Conservation (phyloP, 2,329 filamentous ascomycete genomes). For the Clonostachys solani region DNA sequence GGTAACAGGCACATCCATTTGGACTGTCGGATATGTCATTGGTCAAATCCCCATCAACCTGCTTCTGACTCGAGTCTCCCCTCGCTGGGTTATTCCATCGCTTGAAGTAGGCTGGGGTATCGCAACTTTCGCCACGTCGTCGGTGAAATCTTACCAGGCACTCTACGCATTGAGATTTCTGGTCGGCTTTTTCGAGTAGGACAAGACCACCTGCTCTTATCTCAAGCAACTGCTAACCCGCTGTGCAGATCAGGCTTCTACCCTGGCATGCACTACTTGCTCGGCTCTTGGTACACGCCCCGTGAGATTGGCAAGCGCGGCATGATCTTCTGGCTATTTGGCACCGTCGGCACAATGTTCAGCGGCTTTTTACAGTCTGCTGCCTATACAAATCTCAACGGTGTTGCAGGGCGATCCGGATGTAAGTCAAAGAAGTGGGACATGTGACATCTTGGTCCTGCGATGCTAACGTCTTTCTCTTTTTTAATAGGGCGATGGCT, state of each 20-base stretch:
- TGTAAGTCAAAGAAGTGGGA: background rate
- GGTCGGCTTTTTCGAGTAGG: slow-evolving; percentile 15
- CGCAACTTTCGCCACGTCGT: slow-evolving; percentile 15
- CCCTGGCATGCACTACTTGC: slow-evolving; percentile 22
- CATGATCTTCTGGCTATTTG: slow-evolving; percentile 53
- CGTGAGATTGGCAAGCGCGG: slow-evolving; percentile 52
- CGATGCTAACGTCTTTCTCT: background rate
- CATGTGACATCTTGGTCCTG: too few species aligned
- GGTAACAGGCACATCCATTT: slow-evolving; percentile 22
- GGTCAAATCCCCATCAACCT: slow-evolving; percentile 19
- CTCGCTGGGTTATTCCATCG: slow-evolving; percentile 23
- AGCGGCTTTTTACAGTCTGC: slow-evolving; percentile 48
- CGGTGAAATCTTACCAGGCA: slow-evolving; percentile 13
- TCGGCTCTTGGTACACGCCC: slow-evolving; percentile 46
- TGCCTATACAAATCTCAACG: slow-evolving; percentile 28
- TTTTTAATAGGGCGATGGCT: slow-evolving; percentile 34
- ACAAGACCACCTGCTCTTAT: slow-evolving; percentile 13
- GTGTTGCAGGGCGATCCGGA: slow-evolving; percentile 29
- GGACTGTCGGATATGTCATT: slow-evolving; percentile 30
- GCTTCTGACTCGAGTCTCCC: slow-evolving; percentile 20
- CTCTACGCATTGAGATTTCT: slow-evolving; percentile 13
- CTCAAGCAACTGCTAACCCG: slow-evolving; percentile 19
- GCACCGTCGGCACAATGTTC: slow-evolving; percentile 52
- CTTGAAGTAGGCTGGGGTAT: slow-evolving; percentile 15
- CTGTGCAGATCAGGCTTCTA: slow-evolving; percentile 18